phyloP scores from a whole-genome alignment of 176 grass and related monocot species.

The Themeda triandra region DNA sequence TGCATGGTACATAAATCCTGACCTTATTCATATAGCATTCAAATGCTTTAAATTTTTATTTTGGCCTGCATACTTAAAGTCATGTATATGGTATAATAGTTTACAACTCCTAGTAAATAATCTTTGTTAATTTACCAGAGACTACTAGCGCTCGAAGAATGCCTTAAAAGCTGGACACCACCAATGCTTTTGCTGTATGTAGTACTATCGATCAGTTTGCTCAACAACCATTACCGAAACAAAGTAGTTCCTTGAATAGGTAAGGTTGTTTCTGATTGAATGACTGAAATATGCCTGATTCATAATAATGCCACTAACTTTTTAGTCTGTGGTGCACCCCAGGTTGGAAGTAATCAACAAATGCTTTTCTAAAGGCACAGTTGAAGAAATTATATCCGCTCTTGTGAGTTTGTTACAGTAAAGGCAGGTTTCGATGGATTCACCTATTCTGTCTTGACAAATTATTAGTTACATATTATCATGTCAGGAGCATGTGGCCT shows the following conservation, averaged over 20 bases:
- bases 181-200: background rate
- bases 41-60: no score
- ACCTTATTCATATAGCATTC: background rate
- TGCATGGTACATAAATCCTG: background rate
- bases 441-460: background rate
- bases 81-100: no score
- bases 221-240: background rate
- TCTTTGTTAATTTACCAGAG: no score
- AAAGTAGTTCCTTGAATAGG: slow-evolving; percentile 24
- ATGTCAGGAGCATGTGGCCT: background rate
- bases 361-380: background rate
- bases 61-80: no score
- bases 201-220: background rate
- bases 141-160: no score
- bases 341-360: background rate
- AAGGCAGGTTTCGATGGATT: no score
- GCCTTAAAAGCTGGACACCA: no score
- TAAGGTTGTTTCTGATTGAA: background rate
- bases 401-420: background rate
- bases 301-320: background rate
- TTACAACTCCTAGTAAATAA: no score
- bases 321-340: no score
- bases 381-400: background rate
- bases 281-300: background rate
- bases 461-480: background rate